A percentile compares a stretch with the other conserved stretches of the same genome.
Conservation (phyloP, 1,139 yeast genomes). For the Kazachstania sp. region DNA sequence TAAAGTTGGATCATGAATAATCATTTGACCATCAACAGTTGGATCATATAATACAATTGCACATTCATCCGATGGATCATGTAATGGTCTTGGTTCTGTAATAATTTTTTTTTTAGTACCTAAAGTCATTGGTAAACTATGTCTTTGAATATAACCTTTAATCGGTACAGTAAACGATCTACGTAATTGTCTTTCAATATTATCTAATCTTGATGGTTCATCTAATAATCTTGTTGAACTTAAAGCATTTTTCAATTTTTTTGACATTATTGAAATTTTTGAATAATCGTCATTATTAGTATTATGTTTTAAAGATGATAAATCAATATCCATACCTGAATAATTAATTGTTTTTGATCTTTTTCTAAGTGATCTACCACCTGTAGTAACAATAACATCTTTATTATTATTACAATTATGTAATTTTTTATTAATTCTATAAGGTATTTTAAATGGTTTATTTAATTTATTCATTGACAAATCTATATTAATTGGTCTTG, state of each 20-base stretch:
- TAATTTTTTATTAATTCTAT: slow-evolving; percentile 17
- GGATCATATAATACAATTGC: slow-evolving; percentile 96
- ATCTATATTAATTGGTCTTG: slow-evolving; percentile 24
- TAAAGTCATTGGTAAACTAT: slow-evolving; percentile 57
- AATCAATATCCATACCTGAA: slow-evolving; percentile 23
- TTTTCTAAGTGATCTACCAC: slow-evolving; percentile 35
- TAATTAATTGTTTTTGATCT: slow-evolving; percentile 25
- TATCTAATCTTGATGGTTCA: slow-evolving; percentile 29
- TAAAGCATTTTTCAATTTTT: slow-evolving; percentile 38
- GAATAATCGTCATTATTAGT: slow-evolving; percentile 6
- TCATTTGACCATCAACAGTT: slow-evolving; percentile 49
- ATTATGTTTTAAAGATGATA: not conserved
- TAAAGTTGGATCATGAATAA: slow-evolving; percentile 17
- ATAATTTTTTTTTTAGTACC: slow-evolving; percentile 68
- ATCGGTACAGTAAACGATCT: slow-evolving; percentile 46
- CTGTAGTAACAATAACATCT: not conserved
- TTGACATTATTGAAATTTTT: slow-evolving; percentile 14
- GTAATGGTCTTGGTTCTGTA: slow-evolving; percentile 78
- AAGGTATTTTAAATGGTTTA: slow-evolving; percentile 42
- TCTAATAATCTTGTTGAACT: slow-evolving; percentile 38
- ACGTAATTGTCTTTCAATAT: slow-evolving; percentile 34
- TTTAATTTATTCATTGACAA: slow-evolving; percentile 29
- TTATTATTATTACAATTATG: not conserved
- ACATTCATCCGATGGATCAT: slow-evolving; percentile 87
- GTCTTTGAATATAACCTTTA: slow-evolving; percentile 33